Evolutionary conservation across 2,329 filamentous ascomycete genomes (phyloP), one percentile per base, ranked within the genome.

Genomic region (Phaeoacremonium minimum): DNA sequence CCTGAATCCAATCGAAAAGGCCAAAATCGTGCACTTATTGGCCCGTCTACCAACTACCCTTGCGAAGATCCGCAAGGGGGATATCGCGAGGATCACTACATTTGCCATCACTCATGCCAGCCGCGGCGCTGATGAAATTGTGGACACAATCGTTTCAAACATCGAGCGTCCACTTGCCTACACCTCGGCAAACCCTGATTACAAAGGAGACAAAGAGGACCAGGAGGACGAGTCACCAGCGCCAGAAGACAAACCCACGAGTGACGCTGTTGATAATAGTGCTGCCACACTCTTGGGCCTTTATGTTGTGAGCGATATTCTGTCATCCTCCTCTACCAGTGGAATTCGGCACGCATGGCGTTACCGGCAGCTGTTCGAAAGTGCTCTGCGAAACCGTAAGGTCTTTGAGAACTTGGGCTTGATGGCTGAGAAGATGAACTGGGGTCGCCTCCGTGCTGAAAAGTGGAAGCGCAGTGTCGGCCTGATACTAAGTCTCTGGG

Each of bases 31-130:
- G 1, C 87, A 94, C 59, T 67, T 96, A 8, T 71, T 97, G n/a
- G 80, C 85, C 4, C 79, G 89, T 13, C 67, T 97, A 17, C 93
- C 93, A 0, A 85, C 80, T 4, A 80, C 77, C 4, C 78, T 87
- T 28, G 77, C 81, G 3, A 84, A 77, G 46, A 69, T 96, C 17
- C 77, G 87, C 18, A 87, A 87, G 52, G 89, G 88, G 4, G 88
- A 97, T 52, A 78, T 97, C 31, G 90, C 88, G 2, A 77, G 89
- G 5, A 73, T 96, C 3, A 91, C 90, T 2, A 77, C 84, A 4
- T 96, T 97, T 60, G 90, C 90, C 11, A 88, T 97, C 38, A 83
- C 83, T 3, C 88, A 97, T 56, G 86, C 89, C 2, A 87, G 84
- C 28, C 75, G 80, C 15, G 93, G 90, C 13, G 85, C 87, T 11